These are phyloP conservation scores for Acanthamoeba culbertsoni DNA, from an alignment of 208 protist genomes.

Conservation along the genomic window DNA sequence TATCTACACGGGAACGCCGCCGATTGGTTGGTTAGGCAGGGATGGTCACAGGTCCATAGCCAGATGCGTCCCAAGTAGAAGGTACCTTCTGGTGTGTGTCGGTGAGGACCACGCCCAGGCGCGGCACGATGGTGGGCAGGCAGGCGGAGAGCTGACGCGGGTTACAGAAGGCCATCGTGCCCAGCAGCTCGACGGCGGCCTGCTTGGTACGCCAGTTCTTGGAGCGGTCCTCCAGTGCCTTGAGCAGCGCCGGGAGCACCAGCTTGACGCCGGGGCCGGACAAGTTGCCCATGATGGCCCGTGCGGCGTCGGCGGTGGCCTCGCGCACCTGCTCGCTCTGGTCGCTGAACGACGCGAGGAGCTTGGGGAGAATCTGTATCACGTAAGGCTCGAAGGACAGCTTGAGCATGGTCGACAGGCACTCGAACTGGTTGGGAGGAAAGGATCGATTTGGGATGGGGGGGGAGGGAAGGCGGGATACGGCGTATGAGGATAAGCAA, in stretches of 20 bases:
- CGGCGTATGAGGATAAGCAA: not conserved
- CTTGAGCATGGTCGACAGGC: slow-evolving; percentile 80
- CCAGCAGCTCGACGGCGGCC: slow-evolving; percentile 81
- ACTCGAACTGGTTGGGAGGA: slow-evolving; percentile 75
- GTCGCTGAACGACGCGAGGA: slow-evolving; percentile 85
- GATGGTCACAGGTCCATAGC: not conserved
- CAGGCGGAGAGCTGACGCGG: slow-evolving; percentile 79
- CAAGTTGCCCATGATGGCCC: slow-evolving; percentile 75
- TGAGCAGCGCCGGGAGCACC: slow-evolving; percentile 85
- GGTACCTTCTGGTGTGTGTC: slow-evolving; percentile 73
- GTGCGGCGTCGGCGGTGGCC: slow-evolving; percentile 72
- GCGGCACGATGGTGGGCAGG: slow-evolving; percentile 82
- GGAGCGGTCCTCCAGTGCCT: slow-evolving; percentile 74
- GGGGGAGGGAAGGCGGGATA: not conserved
- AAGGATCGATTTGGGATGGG: not conserved
- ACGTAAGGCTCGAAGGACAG: slow-evolving; percentile 89
- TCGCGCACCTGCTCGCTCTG: slow-evolving; percentile 75
- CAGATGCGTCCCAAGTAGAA: not conserved
- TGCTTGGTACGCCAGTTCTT: slow-evolving; percentile 87
- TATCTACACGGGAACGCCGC: not conserved
- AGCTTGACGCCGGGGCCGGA: slow-evolving; percentile 87
- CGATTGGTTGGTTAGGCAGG: too few species aligned
- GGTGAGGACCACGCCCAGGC: slow-evolving; percentile 73
- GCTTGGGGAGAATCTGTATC: slow-evolving; percentile 78
- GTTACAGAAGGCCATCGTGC: slow-evolving; percentile 86